Evolutionary conservation across 305 asterid species (phyloP).

Genomic region (Fraxinus floribunda): DNA sequence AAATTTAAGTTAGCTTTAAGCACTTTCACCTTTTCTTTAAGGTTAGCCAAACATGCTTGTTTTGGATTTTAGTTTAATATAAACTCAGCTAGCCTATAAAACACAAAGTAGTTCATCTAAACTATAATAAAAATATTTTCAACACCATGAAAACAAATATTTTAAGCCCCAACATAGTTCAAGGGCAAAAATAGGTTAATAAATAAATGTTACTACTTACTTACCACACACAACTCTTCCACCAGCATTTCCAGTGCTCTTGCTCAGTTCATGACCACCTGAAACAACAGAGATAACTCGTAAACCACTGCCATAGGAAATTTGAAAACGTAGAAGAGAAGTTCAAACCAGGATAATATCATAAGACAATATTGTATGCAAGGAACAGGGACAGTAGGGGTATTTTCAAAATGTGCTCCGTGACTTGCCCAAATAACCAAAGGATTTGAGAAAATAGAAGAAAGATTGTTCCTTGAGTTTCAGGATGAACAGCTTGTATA

Average conservation of each 20-base stretch:
- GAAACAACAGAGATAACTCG: constrained; percentile 26
- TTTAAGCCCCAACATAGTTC: neutral
- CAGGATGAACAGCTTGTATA: neutral
- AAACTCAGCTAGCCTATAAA: neutral
- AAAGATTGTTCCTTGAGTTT: neutral
- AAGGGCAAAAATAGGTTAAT: neutral
- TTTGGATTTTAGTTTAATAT: neutral
- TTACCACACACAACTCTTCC: constrained; percentile 95
- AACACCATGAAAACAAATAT: neutral
- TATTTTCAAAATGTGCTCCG: neutral
- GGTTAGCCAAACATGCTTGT: neutral
- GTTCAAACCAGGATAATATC: neutral
- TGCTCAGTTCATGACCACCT: constrained; percentile 98
- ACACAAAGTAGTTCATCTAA: neutral
- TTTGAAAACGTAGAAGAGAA: neutral
- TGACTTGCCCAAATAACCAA: neutral
- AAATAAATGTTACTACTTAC: constrained; percentile 15
- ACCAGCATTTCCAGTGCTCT: constrained; percentile 94
- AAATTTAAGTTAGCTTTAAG: neutral
- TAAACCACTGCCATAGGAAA: neutral
- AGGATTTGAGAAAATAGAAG: neutral
- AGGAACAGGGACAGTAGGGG: neutral
- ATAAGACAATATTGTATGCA: neutral
- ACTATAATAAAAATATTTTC: neutral
- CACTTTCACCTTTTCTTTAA: neutral